These are phyloP conservation scores for Trichophyton benhamiae DNA, from an alignment of 2,329 filamentous ascomycete genomes.

Conservation along the genomic window DNA sequence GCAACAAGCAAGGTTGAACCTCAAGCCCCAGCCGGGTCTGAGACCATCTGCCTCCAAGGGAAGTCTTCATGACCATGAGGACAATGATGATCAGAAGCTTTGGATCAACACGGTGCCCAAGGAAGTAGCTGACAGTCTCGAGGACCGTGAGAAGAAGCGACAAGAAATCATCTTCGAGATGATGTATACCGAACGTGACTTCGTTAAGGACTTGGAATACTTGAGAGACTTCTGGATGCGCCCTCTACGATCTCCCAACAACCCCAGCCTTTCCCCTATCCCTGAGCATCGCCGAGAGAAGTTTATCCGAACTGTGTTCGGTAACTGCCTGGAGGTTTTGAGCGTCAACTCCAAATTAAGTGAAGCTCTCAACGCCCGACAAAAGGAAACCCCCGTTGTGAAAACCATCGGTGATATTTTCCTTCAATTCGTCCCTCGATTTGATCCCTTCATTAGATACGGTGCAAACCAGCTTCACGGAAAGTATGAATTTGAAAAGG, in stretches of 20 bases:
- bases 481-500: conserved; percentile 96
- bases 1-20: conserved; percentile 84
- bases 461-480: conserved; percentile 91
- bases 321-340: conserved; percentile 90
- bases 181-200: conserved; percentile 97
- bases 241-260: conserved; percentile 63
- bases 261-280: conserved; percentile 60
- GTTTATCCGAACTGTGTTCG: conserved; percentile 89
- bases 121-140: conserved; percentile 79
- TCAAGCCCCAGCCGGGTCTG: conserved; percentile 82
- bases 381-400: conserved; percentile 83
- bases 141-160: conserved; percentile 87
- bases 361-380: conserved; percentile 73
- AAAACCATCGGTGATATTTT: conserved; percentile 88
- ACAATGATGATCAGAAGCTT: conserved; percentile 90
- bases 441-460: conserved; percentile 92
- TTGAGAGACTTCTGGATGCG: conserved; percentile 97
- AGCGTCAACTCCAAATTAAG: conserved; percentile 81
- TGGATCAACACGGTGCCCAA: conserved; percentile 99
- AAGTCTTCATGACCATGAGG: conserved; percentile 74
- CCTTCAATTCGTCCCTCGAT: conserved; percentile 77
- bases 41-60: conserved; percentile 56
- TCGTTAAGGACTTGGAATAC: conserved; percentile 97
- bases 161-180: conserved; percentile 97
- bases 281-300: conserved; percentile 76